Evolutionary conservation across 2,329 filamentous ascomycete species (phyloP).

Genomic region (Sporothrix euskadiensis): DNA sequence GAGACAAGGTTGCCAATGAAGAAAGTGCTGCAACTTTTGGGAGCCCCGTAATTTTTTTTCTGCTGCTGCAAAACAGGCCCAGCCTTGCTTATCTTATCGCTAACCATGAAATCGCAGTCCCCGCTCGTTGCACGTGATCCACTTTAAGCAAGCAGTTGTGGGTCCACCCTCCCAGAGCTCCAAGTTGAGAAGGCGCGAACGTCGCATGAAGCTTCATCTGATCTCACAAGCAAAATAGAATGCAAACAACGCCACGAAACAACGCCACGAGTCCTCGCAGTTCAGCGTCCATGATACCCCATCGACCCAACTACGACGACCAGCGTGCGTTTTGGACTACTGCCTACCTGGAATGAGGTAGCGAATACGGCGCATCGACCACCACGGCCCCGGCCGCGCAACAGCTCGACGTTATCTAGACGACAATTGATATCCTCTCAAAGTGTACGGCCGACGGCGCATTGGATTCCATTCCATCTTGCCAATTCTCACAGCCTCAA

Average conservation of each 20-base stretch:
- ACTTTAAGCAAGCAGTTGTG: neutral
- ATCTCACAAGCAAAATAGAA: neutral
- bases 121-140: slow-evolving; percentile 7
- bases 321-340: neutral
- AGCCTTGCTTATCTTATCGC: slow-evolving; percentile 15
- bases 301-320: neutral
- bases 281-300: neutral
- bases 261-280: no score
- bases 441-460: neutral
- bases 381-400: slow-evolving; percentile 2
- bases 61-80: neutral
- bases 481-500: neutral
- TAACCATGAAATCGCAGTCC: neutral
- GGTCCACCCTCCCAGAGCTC: neutral
- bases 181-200: neutral
- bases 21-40: neutral
- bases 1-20: neutral
- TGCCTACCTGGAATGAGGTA: neutral
- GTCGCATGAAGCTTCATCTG: neutral
- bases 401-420: neutral
- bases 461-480: neutral
- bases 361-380: slow-evolving; percentile 1
- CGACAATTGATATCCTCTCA: neutral
- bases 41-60: slow-evolving; percentile 18
- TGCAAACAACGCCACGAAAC: no score